These are phyloP conservation scores for Thermothielavioides terrestris DNA, from an alignment of 495 filamentous ascomycete species.

Conservation along the genomic window DNA sequence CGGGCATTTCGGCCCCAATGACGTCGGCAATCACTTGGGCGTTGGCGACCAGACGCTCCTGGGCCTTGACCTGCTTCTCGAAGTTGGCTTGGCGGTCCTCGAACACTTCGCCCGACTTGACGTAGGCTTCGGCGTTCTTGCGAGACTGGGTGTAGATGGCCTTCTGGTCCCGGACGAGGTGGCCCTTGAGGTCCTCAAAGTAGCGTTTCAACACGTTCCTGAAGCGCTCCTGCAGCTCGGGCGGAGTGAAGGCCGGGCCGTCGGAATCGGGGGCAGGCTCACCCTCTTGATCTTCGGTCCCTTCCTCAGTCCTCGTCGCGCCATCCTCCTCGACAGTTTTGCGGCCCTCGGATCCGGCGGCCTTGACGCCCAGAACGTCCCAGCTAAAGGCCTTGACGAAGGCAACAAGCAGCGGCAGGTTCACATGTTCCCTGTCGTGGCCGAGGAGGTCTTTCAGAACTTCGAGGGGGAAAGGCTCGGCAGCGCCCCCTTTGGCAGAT, in stretches of 20 bases:
- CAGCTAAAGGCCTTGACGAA: conserved; percentile 96
- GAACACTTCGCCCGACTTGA: conserved; percentile 97
- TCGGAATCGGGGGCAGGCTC: conserved; percentile 37
- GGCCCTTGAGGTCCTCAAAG: conserved; percentile 84
- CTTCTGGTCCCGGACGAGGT: conserved; percentile 85
- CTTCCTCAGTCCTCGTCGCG: conserved; percentile 44
- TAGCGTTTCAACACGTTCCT: conserved; percentile 82
- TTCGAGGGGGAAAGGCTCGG: conserved; percentile 89
- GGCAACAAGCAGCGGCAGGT: conserved; percentile 80
- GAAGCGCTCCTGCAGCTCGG: conserved; percentile 79
- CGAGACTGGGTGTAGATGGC: conserved; percentile 71
- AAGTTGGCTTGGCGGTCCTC: conserved; percentile 95
- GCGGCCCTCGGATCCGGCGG: conserved; percentile 59
- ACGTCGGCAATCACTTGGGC: conserved; percentile 85
- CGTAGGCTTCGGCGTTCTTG: conserved; percentile 95
- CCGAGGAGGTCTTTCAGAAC: conserved; percentile 93
- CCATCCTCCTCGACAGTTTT: conserved; percentile 84
- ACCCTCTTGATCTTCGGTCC: conserved; percentile 42
- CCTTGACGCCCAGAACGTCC: conserved; percentile 81
- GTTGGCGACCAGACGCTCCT: conserved; percentile 84
- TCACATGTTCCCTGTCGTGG: conserved; percentile 84
- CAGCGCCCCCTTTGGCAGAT: conserved; percentile 46
- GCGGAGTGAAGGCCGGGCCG: conserved; percentile 63
- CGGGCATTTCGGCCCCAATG: conserved; percentile 89
- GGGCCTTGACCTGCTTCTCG: conserved; percentile 81